Conservation (phyloP, 352 stramenopile genomes). For the Thraustochytrium striatum region DNA sequence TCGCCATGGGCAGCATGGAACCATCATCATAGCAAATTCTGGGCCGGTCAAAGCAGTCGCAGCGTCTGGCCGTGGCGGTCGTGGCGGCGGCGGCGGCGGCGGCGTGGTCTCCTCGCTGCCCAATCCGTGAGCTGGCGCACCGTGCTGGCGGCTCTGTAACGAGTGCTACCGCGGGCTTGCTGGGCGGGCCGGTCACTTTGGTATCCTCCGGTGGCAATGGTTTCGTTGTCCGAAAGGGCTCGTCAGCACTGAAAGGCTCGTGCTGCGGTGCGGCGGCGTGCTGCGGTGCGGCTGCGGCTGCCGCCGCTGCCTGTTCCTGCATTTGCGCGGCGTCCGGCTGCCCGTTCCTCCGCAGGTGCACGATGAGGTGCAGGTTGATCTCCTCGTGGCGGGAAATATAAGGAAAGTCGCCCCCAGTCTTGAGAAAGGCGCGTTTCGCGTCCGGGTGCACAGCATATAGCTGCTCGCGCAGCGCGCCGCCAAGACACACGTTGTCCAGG, state of each 20-base stretch:
- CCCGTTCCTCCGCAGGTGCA: constrained; percentile 2
- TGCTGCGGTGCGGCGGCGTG: neutral
- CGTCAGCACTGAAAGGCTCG: neutral
- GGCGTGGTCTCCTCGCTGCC: too few relatives aligned
- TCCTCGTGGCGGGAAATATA: constrained; percentile 11
- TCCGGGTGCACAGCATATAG: neutral
- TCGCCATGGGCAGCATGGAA: too few relatives aligned
- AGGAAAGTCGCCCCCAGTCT: constrained; percentile 11
- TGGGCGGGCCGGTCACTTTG: too few relatives aligned
- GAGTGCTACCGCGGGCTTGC: too few relatives aligned
- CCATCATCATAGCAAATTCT: too few relatives aligned
- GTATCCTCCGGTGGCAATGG: too few relatives aligned
- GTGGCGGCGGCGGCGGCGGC: too few relatives aligned
- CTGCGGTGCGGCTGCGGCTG: neutral
- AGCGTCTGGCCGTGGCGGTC: too few relatives aligned
- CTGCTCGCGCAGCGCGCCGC: neutral
- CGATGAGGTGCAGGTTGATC: constrained; percentile 17
- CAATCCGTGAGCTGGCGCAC: too few relatives aligned
- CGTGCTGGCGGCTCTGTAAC: too few relatives aligned
- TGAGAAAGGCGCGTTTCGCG: neutral
- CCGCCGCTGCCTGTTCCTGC: neutral
- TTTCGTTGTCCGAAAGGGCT: neutral
- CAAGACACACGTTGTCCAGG: neutral
- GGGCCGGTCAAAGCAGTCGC: too few relatives aligned
- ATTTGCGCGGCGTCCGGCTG: neutral